phyloP scores from a whole-genome alignment of 176 grass and related monocot genomes.

The barley (Hordeum vulgare) region DNA sequence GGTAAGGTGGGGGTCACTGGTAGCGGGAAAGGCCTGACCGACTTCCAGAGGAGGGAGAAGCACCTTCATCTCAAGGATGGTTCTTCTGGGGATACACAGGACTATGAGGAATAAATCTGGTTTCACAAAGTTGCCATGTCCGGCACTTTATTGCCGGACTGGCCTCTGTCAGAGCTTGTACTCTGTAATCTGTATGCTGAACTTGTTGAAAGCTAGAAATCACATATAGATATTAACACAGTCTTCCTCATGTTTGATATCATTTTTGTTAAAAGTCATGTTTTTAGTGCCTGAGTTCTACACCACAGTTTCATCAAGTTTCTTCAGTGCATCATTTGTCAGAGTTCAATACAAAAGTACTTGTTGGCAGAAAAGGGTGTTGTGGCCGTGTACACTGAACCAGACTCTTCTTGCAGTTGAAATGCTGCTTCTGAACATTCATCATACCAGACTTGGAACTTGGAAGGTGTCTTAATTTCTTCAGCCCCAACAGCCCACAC shows the following conservation, averaged over 20 bases:
- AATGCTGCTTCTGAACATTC: not conserved
- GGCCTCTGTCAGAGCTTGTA: not conserved
- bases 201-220: constrained; percentile 25
- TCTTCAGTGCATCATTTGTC: not conserved
- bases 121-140: constrained; percentile 11
- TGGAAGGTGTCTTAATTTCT: not conserved
- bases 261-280: not conserved
- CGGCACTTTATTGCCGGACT: not conserved
- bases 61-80: constrained; percentile 80
- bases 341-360: not conserved
- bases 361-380: not conserved
- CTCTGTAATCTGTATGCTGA: not conserved
- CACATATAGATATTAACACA: not conserved
- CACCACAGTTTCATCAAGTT: not conserved
- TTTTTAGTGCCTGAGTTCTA: not conserved
- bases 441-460: not conserved
- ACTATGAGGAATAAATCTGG: constrained; percentile 48
- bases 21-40: constrained; percentile 91
- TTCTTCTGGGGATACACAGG: constrained; percentile 34
- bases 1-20: constrained; percentile 98
- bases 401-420: constrained; percentile 10
- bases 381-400: not conserved
- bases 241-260: not conserved
- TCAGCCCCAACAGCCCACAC: not conserved
- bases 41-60: constrained; percentile 98